Percentiles rank a stretch among this genome's conserved stretches.
Conservation (phyloP, 2,329 filamentous ascomycete species). For the Clonostachys chloroleuca region DNA sequence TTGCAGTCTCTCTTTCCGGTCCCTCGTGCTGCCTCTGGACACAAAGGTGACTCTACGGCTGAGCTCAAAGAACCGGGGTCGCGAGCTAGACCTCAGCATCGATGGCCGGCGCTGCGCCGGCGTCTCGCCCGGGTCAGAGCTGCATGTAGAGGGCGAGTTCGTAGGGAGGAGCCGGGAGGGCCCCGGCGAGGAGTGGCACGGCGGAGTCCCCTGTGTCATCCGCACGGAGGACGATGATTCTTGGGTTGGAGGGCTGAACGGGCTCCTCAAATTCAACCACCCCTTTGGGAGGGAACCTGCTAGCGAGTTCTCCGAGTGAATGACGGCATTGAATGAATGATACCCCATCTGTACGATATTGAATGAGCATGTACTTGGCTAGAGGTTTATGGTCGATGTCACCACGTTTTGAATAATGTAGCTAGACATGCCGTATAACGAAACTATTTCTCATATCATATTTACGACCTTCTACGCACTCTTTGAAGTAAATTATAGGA, state of each 20-base stretch:
- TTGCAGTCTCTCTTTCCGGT: constrained; percentile 85
- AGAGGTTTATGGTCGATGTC: no score
- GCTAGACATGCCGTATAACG: no score
- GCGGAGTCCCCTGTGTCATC: constrained; percentile 90
- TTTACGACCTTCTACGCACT: no score
- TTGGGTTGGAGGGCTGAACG: constrained; percentile 94
- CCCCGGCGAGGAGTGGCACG: constrained; percentile 50
- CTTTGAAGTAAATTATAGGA: no score
- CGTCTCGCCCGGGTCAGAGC: constrained; percentile 73
- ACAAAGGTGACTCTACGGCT: constrained; percentile 79
- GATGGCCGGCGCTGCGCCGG: constrained; percentile 68
- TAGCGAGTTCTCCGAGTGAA: constrained; percentile 8
- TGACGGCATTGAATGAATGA: background rate
- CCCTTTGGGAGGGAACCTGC: constrained; percentile 65
- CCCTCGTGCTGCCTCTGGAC: constrained; percentile 81
- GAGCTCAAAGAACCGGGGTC: constrained; percentile 73
- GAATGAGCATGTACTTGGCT: no score
- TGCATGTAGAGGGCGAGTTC: constrained; percentile 82
- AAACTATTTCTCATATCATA: no score
- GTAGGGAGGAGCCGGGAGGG: constrained; percentile 42
- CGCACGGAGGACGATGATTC: constrained; percentile 75
- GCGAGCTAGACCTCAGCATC: constrained; percentile 74
- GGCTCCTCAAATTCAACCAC: constrained; percentile 93
- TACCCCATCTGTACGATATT: background rate
- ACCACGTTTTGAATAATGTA: no score